Evolutionary conservation across 352 stramenopile genomes (phyloP), one percentile per base, ranked within the genome.

Genomic region (Pythium scleroteichum): DNA sequence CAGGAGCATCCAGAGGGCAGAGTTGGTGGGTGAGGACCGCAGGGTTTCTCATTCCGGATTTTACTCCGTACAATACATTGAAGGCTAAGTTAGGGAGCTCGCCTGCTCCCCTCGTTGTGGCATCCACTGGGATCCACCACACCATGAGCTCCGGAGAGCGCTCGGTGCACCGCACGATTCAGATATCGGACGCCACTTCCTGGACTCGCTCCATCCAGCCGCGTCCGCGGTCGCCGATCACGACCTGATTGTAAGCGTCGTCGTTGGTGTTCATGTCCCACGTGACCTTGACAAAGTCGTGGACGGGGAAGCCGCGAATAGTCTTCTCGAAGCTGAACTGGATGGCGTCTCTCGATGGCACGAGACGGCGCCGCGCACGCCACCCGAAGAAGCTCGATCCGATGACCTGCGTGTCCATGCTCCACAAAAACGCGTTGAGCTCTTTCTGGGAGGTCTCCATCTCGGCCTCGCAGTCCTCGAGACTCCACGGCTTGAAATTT

Each of bases 371-470:
- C 3, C 13, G 20, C 13, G 17, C 4, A 22, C 49, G n/a, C 49
- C 49, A 55, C 1, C 32, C 49, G 19, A 45, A 35, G 3, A 55
- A 41, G 27, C 46, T 45, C 0, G 9, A 20, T 6, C 19, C 19
- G 32, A n/a, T 33, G 3, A 22, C 22, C 7, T 45, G 32, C 19
- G 16, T 55, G 12, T 55, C 29, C 10, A 29, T 19, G 19, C 19
- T 22, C 49, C 32, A 55, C 29, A 45, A 29, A n/a, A 55, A 45
- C 19, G 29, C 49, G 20, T 10, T 55, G 17, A 55, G 17, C 26
- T 55, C 29, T 32, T 55, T 55, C 14, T 45, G 7, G 8, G 49
- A 32, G 4, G 49, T 35, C 10, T 55, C 49, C 8, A 48, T 48
- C 41, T 48, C 41, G 12, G 19, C 9, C 41, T 26, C 17, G 12